phyloP scores from a whole-genome alignment of 352 stramenopile genomes.

The Phytophthora pisi region DNA sequence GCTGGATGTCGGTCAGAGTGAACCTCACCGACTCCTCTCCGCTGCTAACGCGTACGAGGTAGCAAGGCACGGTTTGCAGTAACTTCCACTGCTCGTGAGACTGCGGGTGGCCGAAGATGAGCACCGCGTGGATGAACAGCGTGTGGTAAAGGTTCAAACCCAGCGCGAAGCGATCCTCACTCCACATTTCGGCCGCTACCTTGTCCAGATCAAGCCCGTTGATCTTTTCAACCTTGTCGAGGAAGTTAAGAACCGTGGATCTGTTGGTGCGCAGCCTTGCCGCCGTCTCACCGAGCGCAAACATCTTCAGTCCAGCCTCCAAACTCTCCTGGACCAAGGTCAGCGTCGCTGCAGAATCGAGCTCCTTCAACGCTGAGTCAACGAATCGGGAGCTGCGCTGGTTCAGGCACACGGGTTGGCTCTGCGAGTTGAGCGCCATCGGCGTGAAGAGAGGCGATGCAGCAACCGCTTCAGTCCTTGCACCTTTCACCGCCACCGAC shows the following conservation, averaged over 20 bases:
- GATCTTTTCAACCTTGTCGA: slow-evolving; percentile 58
- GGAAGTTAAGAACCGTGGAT: slow-evolving; percentile 44
- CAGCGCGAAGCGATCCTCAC: slow-evolving; percentile 61
- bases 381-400: slow-evolving; percentile 43
- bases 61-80: slow-evolving; percentile 60
- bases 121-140: slow-evolving; percentile 82
- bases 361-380: neutral
- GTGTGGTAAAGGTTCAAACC: slow-evolving; percentile 92
- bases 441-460: slow-evolving; percentile 18
- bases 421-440: slow-evolving; percentile 35
- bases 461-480: slow-evolving; percentile 22
- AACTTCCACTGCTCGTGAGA: slow-evolving; percentile 81
- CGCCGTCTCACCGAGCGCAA: slow-evolving; percentile 28
- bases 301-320: slow-evolving; percentile 38
- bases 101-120: slow-evolving; percentile 49
- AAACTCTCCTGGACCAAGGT: slow-evolving; percentile 34
- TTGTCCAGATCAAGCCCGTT: slow-evolving; percentile 45
- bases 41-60: slow-evolving; percentile 32
- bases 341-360: neutral
- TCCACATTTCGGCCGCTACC: slow-evolving; percentile 14
- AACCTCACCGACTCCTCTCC: slow-evolving; percentile 37
- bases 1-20: slow-evolving; percentile 87
- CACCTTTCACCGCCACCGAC: slow-evolving; percentile 3
- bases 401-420: slow-evolving; percentile 60
- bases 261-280: slow-evolving; percentile 21